Base-by-base conservation (phyloP, 495 filamentous ascomycete species). In the Aspergillus ellipticus region DNA sequence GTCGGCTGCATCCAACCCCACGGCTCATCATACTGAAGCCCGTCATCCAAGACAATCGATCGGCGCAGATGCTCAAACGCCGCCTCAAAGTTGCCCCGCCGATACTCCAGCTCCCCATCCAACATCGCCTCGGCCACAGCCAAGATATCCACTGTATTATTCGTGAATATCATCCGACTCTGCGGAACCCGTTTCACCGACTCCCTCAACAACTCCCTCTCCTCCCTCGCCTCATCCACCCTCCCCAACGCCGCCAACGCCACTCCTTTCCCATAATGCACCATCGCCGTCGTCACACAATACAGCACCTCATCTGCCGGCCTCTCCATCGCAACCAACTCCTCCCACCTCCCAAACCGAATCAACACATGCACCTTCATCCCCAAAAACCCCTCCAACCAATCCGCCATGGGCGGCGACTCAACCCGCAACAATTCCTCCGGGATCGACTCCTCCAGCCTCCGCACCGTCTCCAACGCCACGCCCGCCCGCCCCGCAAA, bases 391-490 rank as follows among this genome's bases (percentile, higher is more conserved):
- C 77, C 79, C 58, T 89, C 86, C 1, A 89, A 65, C 85, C 85
- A 89, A 60, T 89, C 84, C 0, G 85, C 85, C 81, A 89, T 84
- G 0, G 85, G 86, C 6, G 86, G 85, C 0, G 82, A 85, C 58
- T 81, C 61, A 19, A 86, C 68, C 2, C 80, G 78, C 0, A 89
- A 73, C n/a, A 89, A 57, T 0, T 75, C 69, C 31, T 87, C 84
- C 0, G 85, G 74, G 15, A 89, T 68, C 0, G 79, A 74, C 0
- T 55, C 54, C 55, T 85, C 85, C 13, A 88, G 68, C 22, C 70
- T 61, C 0, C 59, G 48, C 0, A 78, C 76, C 0, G 83, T 84
- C 13, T 85, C 76, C 5, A 89, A 62, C 0, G 85, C 80, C 15
- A 82, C 71, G 17, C 70, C 54, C 2, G 69, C 83, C 62, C 83